Conservation (phyloP, 2,329 filamentous ascomycete genomes). For the Neonectria ditissima region DNA sequence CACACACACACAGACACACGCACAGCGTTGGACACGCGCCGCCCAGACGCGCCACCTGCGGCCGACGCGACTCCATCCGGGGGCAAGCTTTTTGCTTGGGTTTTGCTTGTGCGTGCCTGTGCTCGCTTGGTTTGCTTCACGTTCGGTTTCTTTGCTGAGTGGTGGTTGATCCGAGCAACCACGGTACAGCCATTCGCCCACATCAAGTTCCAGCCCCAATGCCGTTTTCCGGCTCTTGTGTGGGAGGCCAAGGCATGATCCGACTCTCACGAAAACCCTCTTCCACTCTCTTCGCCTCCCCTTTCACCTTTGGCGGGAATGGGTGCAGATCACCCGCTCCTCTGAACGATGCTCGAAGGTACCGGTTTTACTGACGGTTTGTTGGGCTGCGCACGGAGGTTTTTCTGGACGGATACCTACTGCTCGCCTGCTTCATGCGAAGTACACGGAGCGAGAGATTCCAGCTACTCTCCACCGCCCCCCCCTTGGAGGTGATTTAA, state of each 20-base stretch:
- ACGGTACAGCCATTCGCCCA: background rate
- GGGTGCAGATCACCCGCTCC: conserved; percentile 25
- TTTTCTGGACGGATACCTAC: conserved; percentile 17
- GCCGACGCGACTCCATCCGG: conserved; percentile 13
- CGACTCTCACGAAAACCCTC: background rate
- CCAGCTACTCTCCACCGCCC: conserved; percentile 37
- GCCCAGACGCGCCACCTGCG: conserved; percentile 34
- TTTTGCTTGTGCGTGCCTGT: background rate
- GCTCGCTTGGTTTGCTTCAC: conserved; percentile 3
- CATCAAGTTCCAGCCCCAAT: conserved; percentile 9
- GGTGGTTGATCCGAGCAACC: conserved; percentile 17
- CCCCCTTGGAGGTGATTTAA: conserved; percentile 35
- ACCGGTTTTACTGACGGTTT: conserved; percentile 31
- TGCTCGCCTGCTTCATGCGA: background rate
- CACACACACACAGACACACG: conserved; percentile 34
- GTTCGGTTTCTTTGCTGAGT: conserved; percentile 9
- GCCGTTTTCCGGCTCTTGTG: conserved; percentile 17
- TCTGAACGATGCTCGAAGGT: conserved; percentile 18
- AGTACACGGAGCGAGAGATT: conserved; percentile 27
- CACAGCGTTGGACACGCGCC: conserved; percentile 39
- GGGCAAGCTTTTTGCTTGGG: background rate
- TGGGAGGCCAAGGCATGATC: conserved; percentile 7
- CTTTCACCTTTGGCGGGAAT: conserved; percentile 19
- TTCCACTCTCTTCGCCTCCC: background rate
- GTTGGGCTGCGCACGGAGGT: conserved; percentile 24